Base-by-base conservation (phyloP, 2,329 filamentous ascomycete genomes). In the Aspergillus ochraceus region DNA sequence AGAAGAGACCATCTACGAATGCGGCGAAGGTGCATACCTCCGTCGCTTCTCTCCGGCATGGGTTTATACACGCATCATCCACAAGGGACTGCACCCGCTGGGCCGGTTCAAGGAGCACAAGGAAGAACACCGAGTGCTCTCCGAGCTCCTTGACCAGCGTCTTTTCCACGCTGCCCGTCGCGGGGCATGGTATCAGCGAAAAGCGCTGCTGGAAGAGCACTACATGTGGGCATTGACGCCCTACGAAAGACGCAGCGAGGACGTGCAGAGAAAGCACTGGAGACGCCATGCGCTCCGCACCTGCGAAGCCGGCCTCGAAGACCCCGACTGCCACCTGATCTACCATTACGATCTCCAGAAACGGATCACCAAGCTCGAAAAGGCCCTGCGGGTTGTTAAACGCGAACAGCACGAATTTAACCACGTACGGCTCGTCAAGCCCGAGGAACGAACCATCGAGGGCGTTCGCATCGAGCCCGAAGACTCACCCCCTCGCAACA, bases 341-440 rank as follows among this genome's bases (percentile, higher is more conserved):
- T 94, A 91, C 72, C 94, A 99, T 72, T 92, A 96, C 70, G 94
- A 98, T 69, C 80, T 99, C 6, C 94, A 98, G 74, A 98, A 97
- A 74, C 89, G 95, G 1, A 86, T 97, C n/a, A 84, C 86, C 53
- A 98, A 97, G 76, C 84, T 99, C 0, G 95, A 99, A 75, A 94
- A 88, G 71, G 85, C 86, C 39, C 81, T 98, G 6, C 92, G 90
- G 62, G 85, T 97, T 22, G 89, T 92, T 0, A 91, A 91, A 70
- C 86, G 95, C 20, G 84, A 91, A 49, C 93, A 98, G 71, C 95
- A 99, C 75, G 90, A 97, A 71, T 99, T 99, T 75, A 87, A 88
- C 0, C 92, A 98, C 74, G 90, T 96, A 3, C 84, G 86, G 42
- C 83, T 99, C 2, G 83, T 85, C 5, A 89, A 90, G 65, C 90